Conservation (phyloP, 768 basidiomycete species). For the Amanita pseudoporphyria region DNA sequence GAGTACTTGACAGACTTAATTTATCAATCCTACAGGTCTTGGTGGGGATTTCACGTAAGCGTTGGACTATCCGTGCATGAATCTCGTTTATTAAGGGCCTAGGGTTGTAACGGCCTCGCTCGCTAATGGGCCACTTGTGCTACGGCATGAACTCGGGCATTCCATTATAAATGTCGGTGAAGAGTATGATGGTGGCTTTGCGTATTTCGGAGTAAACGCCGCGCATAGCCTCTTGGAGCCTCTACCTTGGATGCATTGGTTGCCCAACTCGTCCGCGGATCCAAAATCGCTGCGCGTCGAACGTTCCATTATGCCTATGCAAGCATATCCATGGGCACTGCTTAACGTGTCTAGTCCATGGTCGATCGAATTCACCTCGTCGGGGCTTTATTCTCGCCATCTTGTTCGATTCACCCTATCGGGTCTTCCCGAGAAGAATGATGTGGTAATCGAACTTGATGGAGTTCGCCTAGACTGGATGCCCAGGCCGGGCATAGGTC, state of each 20-base stretch:
- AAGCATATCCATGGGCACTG: slow-evolving; percentile 67
- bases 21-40: slow-evolving; percentile 34
- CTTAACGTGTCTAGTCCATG: slow-evolving; percentile 53
- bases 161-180: slow-evolving; percentile 73
- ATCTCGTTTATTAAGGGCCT: not conserved
- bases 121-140: slow-evolving; percentile 63
- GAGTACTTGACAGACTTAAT: not conserved
- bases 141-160: slow-evolving; percentile 75
- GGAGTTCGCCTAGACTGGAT: slow-evolving; percentile 50
- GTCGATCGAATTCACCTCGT: slow-evolving; percentile 51
- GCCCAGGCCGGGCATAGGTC: slow-evolving; percentile 43
- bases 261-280: slow-evolving; percentile 26
- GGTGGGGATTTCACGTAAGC: slow-evolving; percentile 74
- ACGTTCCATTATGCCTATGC: slow-evolving; percentile 66
- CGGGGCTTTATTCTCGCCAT: slow-evolving; percentile 52
- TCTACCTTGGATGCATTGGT: slow-evolving; percentile 68
- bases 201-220: slow-evolving; percentile 65
- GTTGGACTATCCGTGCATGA: not conserved
- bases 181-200: slow-evolving; percentile 74
- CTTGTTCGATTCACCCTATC: slow-evolving; percentile 66
- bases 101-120: slow-evolving; percentile 71
- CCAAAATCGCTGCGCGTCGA: slow-evolving; percentile 34
- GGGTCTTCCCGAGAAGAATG: slow-evolving; percentile 44
- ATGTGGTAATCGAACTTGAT: slow-evolving; percentile 53
- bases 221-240: slow-evolving; percentile 30